Conservation (phyloP, 2,329 filamentous ascomycete genomes). For the Apiospora sp. region DNA sequence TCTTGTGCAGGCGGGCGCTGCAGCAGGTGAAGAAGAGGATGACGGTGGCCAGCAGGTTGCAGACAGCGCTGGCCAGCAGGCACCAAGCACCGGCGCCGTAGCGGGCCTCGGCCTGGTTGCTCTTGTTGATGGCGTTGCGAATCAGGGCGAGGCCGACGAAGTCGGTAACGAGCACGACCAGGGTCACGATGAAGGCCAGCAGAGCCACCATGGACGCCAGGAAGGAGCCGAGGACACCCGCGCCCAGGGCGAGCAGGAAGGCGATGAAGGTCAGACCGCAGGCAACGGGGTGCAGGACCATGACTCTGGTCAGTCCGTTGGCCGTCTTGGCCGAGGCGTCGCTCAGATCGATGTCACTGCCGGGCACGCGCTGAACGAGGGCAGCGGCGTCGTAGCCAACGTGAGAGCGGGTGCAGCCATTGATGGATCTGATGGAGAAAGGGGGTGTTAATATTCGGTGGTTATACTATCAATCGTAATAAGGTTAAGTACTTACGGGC, state of each 20-base stretch:
- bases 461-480: too few relatives aligned
- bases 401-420: slow-evolving; percentile 55
- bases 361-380: not conserved
- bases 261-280: slow-evolving; percentile 65
- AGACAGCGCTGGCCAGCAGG: slow-evolving; percentile 59
- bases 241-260: slow-evolving; percentile 61
- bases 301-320: slow-evolving; percentile 61
- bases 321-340: slow-evolving; percentile 42
- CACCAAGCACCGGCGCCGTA: slow-evolving; percentile 65
- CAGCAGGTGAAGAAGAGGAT: slow-evolving; percentile 67
- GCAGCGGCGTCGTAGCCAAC: slow-evolving; percentile 65
- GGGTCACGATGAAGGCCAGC: slow-evolving; percentile 52
- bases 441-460: not conserved
- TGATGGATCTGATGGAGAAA: slow-evolving; percentile 34
- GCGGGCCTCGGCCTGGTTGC: slow-evolving; percentile 44
- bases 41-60: slow-evolving; percentile 59
- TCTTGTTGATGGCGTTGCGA: slow-evolving; percentile 59
- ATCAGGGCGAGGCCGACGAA: slow-evolving; percentile 65
- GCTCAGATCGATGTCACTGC: slow-evolving; percentile 2
- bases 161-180: slow-evolving; percentile 61
- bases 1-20: slow-evolving; percentile 27
- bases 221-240: slow-evolving; percentile 53
- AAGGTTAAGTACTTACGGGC: not conserved
- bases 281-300: slow-evolving; percentile 69
- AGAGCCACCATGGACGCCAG: slow-evolving; percentile 58